Percentiles rank a stretch among this genome's conserved stretches.
phyloP scores from a whole-genome alignment of 2,329 filamentous ascomycete genomes.

The Arachnomyces sp. region DNA sequence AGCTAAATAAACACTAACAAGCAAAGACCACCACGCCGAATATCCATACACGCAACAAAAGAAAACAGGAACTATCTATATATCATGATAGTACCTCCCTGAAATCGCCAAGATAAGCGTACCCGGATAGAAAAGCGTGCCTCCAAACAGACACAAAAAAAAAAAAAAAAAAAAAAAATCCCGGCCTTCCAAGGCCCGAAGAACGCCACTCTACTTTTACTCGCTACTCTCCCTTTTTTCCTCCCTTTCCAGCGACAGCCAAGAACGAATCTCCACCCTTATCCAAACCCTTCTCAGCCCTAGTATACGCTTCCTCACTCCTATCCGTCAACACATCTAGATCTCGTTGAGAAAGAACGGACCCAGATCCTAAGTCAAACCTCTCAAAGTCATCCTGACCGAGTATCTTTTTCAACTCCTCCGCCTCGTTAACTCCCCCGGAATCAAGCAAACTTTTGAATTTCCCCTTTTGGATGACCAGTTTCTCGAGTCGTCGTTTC shows the following conservation, averaged over 20 bases:
- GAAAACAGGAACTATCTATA: too few species aligned
- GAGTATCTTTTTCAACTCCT: constrained; percentile 56
- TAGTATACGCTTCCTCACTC: constrained; percentile 57
- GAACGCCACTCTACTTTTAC: neutral
- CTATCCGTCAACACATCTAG: constrained; percentile 72
- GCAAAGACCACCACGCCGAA: too few species aligned
- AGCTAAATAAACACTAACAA: too few species aligned
- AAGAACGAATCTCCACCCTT: constrained; percentile 50
- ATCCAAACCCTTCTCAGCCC: constrained; percentile 71
- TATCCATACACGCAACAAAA: too few species aligned
- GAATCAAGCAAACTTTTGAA: constrained; percentile 63
- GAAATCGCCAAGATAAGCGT: too few species aligned
- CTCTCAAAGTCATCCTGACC: constrained; percentile 66
- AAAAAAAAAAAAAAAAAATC: too few species aligned
- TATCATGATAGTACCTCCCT: too few species aligned
- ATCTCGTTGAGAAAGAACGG: constrained; percentile 68
- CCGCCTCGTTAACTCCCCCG: constrained; percentile 44
- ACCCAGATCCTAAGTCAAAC: constrained; percentile 50
- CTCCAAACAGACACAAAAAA: too few species aligned
- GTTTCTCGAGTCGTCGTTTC: constrained; percentile 84
- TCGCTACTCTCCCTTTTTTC: constrained; percentile 9
- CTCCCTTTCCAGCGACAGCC: constrained; percentile 56
- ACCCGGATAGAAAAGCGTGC: too few species aligned
- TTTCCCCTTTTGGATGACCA: constrained; percentile 90
- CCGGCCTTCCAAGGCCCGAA: too few species aligned